Evolutionary conservation across 1,284 basidiomycete species (phyloP), one percentile per base, ranked within the genome.

Genomic region (Moniliophthora roreri): DNA sequence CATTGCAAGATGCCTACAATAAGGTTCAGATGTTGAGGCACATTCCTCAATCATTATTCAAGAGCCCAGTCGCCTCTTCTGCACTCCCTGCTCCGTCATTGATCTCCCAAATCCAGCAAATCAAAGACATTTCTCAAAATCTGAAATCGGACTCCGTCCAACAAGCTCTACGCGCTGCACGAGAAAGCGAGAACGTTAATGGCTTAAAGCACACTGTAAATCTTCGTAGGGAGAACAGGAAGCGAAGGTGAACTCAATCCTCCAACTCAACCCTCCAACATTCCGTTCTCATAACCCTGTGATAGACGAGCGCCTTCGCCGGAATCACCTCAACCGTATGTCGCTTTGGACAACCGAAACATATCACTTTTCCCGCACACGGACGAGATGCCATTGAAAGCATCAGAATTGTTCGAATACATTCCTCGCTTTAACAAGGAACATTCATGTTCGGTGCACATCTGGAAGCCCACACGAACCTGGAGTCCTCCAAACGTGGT

Each of bases 191-290:
- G 24, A 46, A 28, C 18, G 3, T 28, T n/a, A 46, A 46, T 18
- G 44, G 44, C 8, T 46, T 46, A 24, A 46, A 46, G 44, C 24
- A 28, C 2, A 46, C 44, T 9, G 44, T 46, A 16, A 46, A 46
- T 46, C 44, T 46, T 32, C 44, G 44, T 26, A 23, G 44, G 18
- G 44, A 46, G 26, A 46, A 46, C 26, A 46, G 44, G 26, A 46
- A 46, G 28, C 44, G 44, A 26, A 46, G 44, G 44, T 46, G 15
- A 11, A 15, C 23, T 23, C 24, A 11, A 15, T 9, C 10, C 4
- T 46, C 24, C 4, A 15, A 42, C 21, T 6, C n/a, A 7, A 11
- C 15, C 7, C 26, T 16, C 6, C 28, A 15, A 11, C n/a, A 11
- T 11, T 15, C 13, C 13, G 24, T 32, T 26, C 23, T 16, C n/a